Percentiles rank a stretch among this genome's conserved stretches.
phyloP scores from a whole-genome alignment of 306 rosid species.

The Boehmeria nivea region DNA sequence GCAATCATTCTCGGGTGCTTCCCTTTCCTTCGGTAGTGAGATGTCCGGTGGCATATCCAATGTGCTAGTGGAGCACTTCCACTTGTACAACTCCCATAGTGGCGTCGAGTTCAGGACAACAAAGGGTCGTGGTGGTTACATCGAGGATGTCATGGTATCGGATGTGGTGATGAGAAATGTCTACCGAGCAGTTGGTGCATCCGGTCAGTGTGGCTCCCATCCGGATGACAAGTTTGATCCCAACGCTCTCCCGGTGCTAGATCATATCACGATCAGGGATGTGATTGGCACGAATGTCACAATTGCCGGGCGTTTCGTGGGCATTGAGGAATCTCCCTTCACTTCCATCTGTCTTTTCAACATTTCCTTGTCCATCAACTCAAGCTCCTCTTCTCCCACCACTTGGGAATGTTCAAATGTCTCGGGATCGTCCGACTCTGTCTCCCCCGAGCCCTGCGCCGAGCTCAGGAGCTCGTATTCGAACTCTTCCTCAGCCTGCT shows the following conservation, averaged over 20 bases:
- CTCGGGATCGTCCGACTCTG: conserved; percentile 66
- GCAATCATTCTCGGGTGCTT: conserved; percentile 61
- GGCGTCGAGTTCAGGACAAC: conserved; percentile 75
- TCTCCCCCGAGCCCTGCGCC: conserved; percentile 71
- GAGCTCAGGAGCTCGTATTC: conserved; percentile 40
- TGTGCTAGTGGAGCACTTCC: conserved; percentile 63
- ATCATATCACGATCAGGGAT: conserved; percentile 54
- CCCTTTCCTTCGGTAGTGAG: conserved; percentile 86
- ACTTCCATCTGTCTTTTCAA: conserved; percentile 71
- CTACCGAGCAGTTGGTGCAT: conserved; percentile 53
- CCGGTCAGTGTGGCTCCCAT: conserved; percentile 68
- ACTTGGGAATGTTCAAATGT: conserved; percentile 80
- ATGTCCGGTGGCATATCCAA: conserved; percentile 95
- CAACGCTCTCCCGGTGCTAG: conserved; percentile 63
- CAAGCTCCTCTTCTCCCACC: conserved; percentile 35
- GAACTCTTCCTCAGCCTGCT: conserved; percentile 50
- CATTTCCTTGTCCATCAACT: conserved; percentile 47
- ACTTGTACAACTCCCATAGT: conserved; percentile 53
- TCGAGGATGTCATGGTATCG: conserved; percentile 52
- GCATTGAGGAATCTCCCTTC: conserved; percentile 83
- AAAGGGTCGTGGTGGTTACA: conserved; percentile 84
- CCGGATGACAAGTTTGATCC: conserved; percentile 88
- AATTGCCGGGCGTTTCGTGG: conserved; percentile 70
- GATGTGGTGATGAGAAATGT: conserved; percentile 51
- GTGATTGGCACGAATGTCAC: conserved; percentile 62